Conservation (phyloP, 192 early-diverging fungal genomes). For the Backusella westeae region DNA sequence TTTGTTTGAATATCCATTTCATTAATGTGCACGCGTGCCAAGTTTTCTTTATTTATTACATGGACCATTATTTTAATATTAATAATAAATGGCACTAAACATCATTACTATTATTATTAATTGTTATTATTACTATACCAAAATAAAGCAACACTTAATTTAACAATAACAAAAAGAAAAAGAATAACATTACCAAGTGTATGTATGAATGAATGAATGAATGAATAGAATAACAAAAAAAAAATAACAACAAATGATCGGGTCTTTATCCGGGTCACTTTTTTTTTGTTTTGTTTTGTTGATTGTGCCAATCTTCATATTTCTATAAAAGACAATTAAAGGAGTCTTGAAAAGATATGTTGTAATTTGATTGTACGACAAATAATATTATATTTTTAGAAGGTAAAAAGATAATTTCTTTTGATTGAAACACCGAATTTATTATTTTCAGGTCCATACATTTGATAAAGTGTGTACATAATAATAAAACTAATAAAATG, state of each 20-base stretch:
- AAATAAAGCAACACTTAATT: background rate
- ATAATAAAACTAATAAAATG: background rate
- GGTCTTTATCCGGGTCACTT: constrained; percentile 2
- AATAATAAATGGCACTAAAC: background rate
- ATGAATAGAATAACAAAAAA: background rate
- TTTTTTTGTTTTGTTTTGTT: background rate
- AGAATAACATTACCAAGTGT: background rate
- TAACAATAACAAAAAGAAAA: background rate
- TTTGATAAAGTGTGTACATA: background rate
- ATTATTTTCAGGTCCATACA: background rate
- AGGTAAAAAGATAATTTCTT: background rate
- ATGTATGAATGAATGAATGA: too few species aligned
- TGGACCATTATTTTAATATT: background rate
- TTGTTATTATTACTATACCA: background rate
- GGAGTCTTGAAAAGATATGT: background rate
- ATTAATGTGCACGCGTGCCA: background rate
- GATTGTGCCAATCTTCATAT: constrained; percentile 2
- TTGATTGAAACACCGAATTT: background rate
- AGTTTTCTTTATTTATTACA: background rate
- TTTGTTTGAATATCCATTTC: background rate
- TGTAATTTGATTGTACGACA: constrained; percentile 4
- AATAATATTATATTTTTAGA: background rate
- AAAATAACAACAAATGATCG: background rate
- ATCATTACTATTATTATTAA: background rate
- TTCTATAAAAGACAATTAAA: background rate